Conservation (phyloP, 2,329 filamentous ascomycete species). For the Ophiostoma fasciatum region DNA sequence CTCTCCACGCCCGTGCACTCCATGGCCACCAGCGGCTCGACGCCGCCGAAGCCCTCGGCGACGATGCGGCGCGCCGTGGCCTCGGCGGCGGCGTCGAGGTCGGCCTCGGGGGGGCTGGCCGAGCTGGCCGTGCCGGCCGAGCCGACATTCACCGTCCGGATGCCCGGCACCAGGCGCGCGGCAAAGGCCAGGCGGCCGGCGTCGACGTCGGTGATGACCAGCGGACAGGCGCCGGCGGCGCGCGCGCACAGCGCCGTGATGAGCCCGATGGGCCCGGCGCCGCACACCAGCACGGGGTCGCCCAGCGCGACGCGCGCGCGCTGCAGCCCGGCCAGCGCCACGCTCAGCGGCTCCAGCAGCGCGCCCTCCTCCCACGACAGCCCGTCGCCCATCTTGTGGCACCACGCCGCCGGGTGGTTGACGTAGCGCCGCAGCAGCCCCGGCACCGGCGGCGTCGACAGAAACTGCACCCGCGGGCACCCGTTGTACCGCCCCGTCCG, state of each 20-base stretch:
- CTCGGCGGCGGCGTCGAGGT: conserved; percentile 43
- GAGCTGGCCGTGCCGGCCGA: conserved; percentile 14
- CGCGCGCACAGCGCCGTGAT: conserved; percentile 73
- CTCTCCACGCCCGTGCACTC: conserved; percentile 94
- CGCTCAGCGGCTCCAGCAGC: conserved; percentile 77
- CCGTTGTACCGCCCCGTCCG: conserved; percentile 90
- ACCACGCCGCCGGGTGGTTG: conserved; percentile 89
- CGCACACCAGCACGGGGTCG: conserved; percentile 78
- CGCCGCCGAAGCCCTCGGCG: conserved; percentile 50
- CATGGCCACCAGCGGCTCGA: conserved; percentile 69
- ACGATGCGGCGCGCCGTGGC: conserved; percentile 57
- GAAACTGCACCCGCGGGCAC: conserved; percentile 72
- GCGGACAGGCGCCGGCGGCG: conserved; percentile 76
- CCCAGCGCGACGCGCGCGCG: conserved; percentile 67
- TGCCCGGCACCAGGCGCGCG: conserved; percentile 64
- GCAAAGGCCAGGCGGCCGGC: conserved; percentile 74
- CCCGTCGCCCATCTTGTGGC: conserved; percentile 74
- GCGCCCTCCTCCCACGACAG: conserved; percentile 89
- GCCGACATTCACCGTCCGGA: conserved; percentile 64
- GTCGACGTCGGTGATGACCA: conserved; percentile 92
- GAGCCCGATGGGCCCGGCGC: conserved; percentile 85
- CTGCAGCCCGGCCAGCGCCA: conserved; percentile 79
- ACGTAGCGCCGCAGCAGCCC: conserved; percentile 84
- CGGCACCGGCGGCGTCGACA: conserved; percentile 78
- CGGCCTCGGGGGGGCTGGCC: background rate